Evolutionary conservation across 2,329 filamentous ascomycete species (phyloP), one percentile per base, ranked within the genome.

Genomic region (Exophiala lecanii-corni): DNA sequence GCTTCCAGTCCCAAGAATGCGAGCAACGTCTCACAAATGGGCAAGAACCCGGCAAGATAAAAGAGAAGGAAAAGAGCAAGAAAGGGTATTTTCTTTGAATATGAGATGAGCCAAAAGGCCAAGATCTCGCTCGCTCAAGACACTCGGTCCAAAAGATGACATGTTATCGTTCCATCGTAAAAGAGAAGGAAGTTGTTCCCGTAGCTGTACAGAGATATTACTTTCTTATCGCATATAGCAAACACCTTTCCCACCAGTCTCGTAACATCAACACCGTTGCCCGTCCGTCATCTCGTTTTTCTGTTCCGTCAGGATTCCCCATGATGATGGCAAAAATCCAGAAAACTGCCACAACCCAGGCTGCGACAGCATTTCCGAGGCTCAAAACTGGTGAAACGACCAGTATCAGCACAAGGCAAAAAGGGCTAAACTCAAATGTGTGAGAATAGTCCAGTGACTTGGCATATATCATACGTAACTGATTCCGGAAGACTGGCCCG

Each of bases 281-380:
- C 40, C 72, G 68, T 9, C 79, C 79, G 51, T 82, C 79, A 49
- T 82, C 79, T 50, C 73, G 72, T 18, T 74, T 71, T 54, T 77
- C 75, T 20, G 72, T 73, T 30, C 74, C 74, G 41, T 78, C 76
- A 20, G 79, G 79, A 59, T 82, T 79, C 3, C 79, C 79, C 36
- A 82, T 63, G 9, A 81, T 74, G 55, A 72, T 71, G 17, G 75
- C 70, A 55, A 78, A 79, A 39, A 79, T 63, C 79, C 78, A 82
- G 63, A 81, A 82, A 15, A 69, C 73, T 1, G 75, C 78, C 0
- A 76, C 70, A 0, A 75, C 72, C 78, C 78, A 82, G 4, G 73
- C 70, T 1, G 73, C 72, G 10, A 79, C 59, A 15, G 77, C 70
- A 35, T 81, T 66, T 26, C 71, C 75, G 9, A 79, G 60, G 40